Percentiles rank a stretch among this genome's conserved stretches.
These are phyloP conservation scores for Collybia sp. DNA, from an alignment of 768 basidiomycete species.

Conservation along the genomic window DNA sequence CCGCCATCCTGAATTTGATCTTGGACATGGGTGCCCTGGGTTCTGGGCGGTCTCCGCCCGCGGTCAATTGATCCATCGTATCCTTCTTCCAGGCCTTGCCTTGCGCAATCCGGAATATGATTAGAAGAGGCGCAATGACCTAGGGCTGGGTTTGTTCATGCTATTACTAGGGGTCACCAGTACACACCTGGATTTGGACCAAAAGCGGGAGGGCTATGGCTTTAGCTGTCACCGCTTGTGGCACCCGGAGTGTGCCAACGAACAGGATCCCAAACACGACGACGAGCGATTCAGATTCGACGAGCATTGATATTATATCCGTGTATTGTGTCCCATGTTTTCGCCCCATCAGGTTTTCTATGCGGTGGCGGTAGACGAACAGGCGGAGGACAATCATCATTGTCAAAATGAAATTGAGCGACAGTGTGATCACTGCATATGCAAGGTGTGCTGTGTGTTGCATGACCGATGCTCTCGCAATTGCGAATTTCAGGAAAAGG, in stretches of 20 bases:
- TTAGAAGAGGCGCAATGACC: slow-evolving; percentile 28
- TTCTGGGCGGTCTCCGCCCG: too few species aligned
- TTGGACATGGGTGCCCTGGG: too few species aligned
- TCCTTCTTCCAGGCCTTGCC: slow-evolving; percentile 21
- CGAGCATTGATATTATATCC: slow-evolving; percentile 21
- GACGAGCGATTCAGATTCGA: slow-evolving; percentile 30
- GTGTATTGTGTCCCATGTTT: slow-evolving; percentile 18
- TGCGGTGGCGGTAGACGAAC: slow-evolving; percentile 11
- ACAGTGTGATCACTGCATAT: slow-evolving; percentile 21
- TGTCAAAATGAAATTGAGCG: slow-evolving; percentile 26
- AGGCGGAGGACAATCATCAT: slow-evolving; percentile 25
- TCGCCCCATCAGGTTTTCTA: slow-evolving; percentile 15
- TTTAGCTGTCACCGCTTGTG: slow-evolving; percentile 10
- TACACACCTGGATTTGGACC: slow-evolving; percentile 23
- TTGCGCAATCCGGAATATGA: slow-evolving; percentile 28
- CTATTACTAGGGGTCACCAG: too few species aligned
- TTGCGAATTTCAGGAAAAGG: background rate
- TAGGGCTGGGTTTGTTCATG: slow-evolving; percentile 3
- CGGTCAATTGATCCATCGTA: background rate
- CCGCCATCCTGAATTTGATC: too few species aligned
- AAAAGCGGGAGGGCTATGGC: slow-evolving; percentile 18
- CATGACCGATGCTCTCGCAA: background rate
- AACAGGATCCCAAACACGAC: slow-evolving; percentile 20
- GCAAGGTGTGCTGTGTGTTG: too few species aligned
- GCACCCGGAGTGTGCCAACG: slow-evolving; percentile 19